Base-by-base conservation (phyloP, 345 rosid species). In the Odontarrhena argentea region DNA sequence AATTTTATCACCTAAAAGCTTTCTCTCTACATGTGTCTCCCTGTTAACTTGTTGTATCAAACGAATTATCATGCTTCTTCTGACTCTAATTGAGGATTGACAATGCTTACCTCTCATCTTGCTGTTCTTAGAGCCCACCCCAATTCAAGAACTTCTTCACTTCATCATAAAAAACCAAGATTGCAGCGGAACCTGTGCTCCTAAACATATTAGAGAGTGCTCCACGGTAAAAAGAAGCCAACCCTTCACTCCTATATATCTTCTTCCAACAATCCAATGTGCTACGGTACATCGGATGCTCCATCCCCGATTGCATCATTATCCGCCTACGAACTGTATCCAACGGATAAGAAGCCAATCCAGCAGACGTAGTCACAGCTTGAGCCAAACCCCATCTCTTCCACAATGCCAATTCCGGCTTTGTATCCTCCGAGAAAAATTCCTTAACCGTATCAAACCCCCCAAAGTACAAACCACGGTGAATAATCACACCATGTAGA, bases 221-320 rank as follows among this genome's bases (percentile, higher is more conserved):
- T 53, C 97, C 96, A 1, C 89, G 92, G 71, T 88, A 94, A 72
- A 94, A 94, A 18, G 97, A 88, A 60, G 78, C 65, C 68, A 84
- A 74, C 63, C 97, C 96, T 60, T 88, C 96, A 49, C 67, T 79
- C 64, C 83, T 81, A 49, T 85, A 87, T 32, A 94, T 90, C 38
- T 72, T 88, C 79, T 51, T 84, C 97, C 99, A 94, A 69, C 99
- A 91, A 32, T 94, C 92, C 46, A 78, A 32, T 2, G 97, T 91
- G 80, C 69, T 74, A 18, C 9, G 67, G 44, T 88, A 94, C 95
- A 85, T 82, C 3, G 86, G 95, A 48, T 74, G 77, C 59, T 91
- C 89, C 65, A 87, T 63, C 41, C 99, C 97, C 2, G 97, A 88
- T 52, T 94, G 95, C 97, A 91, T 94, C 99, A 94, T 94, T 82